Evolutionary conservation across 441 rosid genomes (phyloP).

Genomic region (Pelargonium fulgidum): DNA sequence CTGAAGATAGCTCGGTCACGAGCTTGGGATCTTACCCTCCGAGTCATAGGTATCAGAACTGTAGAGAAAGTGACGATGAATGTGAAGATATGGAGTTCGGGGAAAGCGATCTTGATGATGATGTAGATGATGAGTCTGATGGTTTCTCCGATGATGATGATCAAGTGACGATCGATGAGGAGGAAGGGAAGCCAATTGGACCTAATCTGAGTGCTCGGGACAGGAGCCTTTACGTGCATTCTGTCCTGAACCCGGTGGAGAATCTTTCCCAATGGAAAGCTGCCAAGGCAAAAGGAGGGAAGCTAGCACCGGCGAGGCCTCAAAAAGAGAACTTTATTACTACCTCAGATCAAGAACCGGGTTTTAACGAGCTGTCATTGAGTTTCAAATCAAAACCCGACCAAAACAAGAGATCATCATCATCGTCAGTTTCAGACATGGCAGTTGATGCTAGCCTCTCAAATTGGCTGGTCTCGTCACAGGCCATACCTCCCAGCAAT

Average conservation of each 20-base stretch:
- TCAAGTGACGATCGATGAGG: constrained; percentile 26
- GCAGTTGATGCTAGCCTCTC: constrained; percentile 88
- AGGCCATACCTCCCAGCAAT: not conserved
- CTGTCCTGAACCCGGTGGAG: constrained; percentile 23
- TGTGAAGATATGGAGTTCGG: constrained; percentile 44
- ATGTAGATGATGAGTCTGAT: constrained; percentile 30
- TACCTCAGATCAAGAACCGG: constrained; percentile 13
- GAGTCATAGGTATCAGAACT: constrained; percentile 71
- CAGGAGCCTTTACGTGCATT: constrained; percentile 14
- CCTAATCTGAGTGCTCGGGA: constrained; percentile 10
- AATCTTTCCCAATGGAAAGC: constrained; percentile 24
- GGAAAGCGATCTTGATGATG: constrained; percentile 51
- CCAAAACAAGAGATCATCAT: constrained; percentile 23
- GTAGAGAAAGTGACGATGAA: constrained; percentile 81
- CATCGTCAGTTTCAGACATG: constrained; percentile 22
- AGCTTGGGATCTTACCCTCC: constrained; percentile 53
- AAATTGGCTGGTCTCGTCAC: constrained; percentile 65
- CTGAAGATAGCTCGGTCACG: constrained; percentile 40
- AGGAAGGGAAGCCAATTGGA: constrained; percentile 23
- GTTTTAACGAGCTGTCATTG: constrained; percentile 14
- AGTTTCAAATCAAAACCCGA: constrained; percentile 19
- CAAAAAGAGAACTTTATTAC: constrained; percentile 13
- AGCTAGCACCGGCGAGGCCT: not conserved
- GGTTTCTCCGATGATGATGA: constrained; percentile 22
- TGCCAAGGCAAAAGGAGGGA: constrained; percentile 16